Base-by-base conservation (phyloP, 192 early-diverging fungal species). In the Thoreauomyces humboldtii region DNA sequence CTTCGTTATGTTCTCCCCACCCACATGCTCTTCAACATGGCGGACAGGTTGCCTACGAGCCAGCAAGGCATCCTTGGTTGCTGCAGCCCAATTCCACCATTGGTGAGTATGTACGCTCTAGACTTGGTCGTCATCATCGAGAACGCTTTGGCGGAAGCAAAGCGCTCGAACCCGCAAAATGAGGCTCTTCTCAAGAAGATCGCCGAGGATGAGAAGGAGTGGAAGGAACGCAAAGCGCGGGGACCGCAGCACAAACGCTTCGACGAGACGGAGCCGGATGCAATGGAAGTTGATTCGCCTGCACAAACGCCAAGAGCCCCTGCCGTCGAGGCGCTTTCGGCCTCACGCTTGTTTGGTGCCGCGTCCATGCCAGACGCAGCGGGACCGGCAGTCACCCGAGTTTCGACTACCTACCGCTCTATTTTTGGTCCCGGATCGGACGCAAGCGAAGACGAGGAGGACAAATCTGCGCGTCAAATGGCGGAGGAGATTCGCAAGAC, bases 1-100 rank as follows among this genome's bases (percentile, higher is more conserved):
- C 61, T 80, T 0, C 61, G 88, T 9, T 99, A 92, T 70, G 93
- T 98, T 1, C 52, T 95, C 21, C 97, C 97, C 14, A 91, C 88
- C 68, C 89, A 93, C 55, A 91, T 93, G 89, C 79, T 99, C 12
- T 87, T 90, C 56, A 74, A 74, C 0, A 32, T 98, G 0, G 85
- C 89, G 0, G 78, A 86, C 36, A 60, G 75, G 4, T 89, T 90
- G 85, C 96, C 97, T 0, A 73, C 61, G 1, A 89, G 92, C 9
- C 69, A 80, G 17, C 58, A 85, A 0, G 77, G 70, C 6, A 80
- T 99, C 0, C 56, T 93, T 53, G 85, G 73, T 0, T 84, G 84
- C 63, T 96, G 92, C 73, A 84, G 79, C 29, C 90, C 91, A 14
- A 80, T 86, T 4, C 93, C 94, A 35, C 89, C 94, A 15, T 73